Percentiles rank a stretch among this genome's conserved stretches.
These are phyloP conservation scores for Neonectria neomacrospora DNA, from an alignment of 2,329 filamentous ascomycete genomes.

Conservation along the genomic window DNA sequence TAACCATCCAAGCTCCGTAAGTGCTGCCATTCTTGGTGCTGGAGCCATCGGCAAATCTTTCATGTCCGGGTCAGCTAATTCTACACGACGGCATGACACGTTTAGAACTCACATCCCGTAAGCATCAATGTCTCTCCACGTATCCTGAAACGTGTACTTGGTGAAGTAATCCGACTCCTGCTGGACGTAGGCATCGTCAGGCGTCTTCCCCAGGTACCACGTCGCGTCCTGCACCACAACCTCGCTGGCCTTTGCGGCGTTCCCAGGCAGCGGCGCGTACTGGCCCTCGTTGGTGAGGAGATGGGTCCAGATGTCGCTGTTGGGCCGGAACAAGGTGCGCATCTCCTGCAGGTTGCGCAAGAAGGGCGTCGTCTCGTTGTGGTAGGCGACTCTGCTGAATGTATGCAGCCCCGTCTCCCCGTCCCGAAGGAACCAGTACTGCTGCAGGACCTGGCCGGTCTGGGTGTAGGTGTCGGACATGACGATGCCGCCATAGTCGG, in stretches of 20 bases:
- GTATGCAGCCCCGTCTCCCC: slow-evolving; percentile 71
- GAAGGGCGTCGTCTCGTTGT: slow-evolving; percentile 66
- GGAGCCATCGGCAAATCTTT: slow-evolving; percentile 50
- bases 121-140: slow-evolving; percentile 67
- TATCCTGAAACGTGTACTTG: slow-evolving; percentile 71
- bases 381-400: slow-evolving; percentile 69
- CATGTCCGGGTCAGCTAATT: slow-evolving; percentile 10
- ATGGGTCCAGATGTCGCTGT: slow-evolving; percentile 70
- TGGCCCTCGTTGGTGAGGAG: slow-evolving; percentile 66
- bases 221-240: slow-evolving; percentile 71
- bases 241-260: slow-evolving; percentile 50
- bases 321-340: slow-evolving; percentile 69
- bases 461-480: slow-evolving; percentile 68
- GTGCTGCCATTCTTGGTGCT: slow-evolving; percentile 60
- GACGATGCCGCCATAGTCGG: slow-evolving; percentile 66
- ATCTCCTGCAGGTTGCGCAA: slow-evolving; percentile 70
- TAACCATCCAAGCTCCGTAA: slow-evolving; percentile 71
- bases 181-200: slow-evolving; percentile 64
- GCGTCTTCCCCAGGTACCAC: slow-evolving; percentile 67
- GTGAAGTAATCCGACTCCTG: slow-evolving; percentile 71
- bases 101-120: slow-evolving; percentile 58
- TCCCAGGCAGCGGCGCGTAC: slow-evolving; percentile 60
- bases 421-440: slow-evolving; percentile 73
- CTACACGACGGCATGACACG: neutral
- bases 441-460: slow-evolving; percentile 69